Percentiles rank a stretch among this genome's conserved stretches.
phyloP scores from a whole-genome alignment of 2,329 filamentous ascomycete species.

The Xylariaceae sp. region DNA sequence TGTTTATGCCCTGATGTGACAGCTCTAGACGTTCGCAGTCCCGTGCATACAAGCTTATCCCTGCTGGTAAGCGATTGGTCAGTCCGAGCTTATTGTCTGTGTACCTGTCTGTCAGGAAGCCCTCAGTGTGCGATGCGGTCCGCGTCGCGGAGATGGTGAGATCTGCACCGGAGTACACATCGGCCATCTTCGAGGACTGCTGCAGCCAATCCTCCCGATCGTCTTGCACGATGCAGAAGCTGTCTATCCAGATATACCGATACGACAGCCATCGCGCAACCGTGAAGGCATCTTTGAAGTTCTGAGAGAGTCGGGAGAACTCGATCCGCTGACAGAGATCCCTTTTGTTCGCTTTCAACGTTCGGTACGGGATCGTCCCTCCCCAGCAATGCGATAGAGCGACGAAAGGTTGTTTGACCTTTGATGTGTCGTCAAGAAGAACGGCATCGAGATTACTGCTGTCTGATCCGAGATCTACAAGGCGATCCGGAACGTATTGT shows the following conservation, averaged over 20 bases:
- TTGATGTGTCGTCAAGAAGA: constrained; percentile 1
- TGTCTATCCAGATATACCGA: constrained; percentile 9
- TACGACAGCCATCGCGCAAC: constrained; percentile 7
- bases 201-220: constrained; percentile 5
- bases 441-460: constrained; percentile 1
- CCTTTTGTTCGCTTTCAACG: constrained; percentile 3
- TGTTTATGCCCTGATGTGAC: constrained; percentile 6
- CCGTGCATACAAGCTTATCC: constrained; percentile 4
- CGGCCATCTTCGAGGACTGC: constrained; percentile 8
- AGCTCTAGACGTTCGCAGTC: constrained; percentile 5
- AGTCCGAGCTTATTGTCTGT: constrained; percentile 4
- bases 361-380: constrained; percentile 7
- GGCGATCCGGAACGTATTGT: constrained; percentile 6
- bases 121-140: constrained; percentile 4
- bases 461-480: constrained; percentile 1
- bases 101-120: constrained; percentile 2
- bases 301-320: constrained; percentile 2
- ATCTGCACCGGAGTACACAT: constrained; percentile 7
- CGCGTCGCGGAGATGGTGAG: constrained; percentile 8
- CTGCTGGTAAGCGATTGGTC: not conserved
- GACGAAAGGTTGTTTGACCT: not conserved
- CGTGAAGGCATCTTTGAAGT: constrained; percentile 9
- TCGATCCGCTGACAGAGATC: constrained; percentile 7
- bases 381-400: constrained; percentile 8
- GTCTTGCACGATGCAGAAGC: constrained; percentile 9